Percentiles rank a stretch among this genome's conserved stretches.
Conservation (phyloP, 345 rosid genomes). For the Lepidium africanum region DNA sequence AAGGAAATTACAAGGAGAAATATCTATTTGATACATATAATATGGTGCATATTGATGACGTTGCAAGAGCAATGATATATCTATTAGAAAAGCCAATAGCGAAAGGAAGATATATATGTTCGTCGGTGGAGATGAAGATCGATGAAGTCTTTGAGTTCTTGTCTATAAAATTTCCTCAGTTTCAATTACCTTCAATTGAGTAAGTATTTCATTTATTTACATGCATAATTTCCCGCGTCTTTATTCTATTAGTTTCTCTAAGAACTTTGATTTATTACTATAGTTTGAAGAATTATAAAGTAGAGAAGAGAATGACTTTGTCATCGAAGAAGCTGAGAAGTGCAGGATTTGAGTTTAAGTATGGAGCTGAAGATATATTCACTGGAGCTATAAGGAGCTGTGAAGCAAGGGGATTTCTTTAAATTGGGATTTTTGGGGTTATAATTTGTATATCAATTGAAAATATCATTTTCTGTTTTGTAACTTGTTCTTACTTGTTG, state of each 20-base stretch:
- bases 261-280: neutral
- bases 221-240: neutral
- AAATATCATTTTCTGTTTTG: slow-evolving; percentile 8
- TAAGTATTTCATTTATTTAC: slow-evolving; percentile 23
- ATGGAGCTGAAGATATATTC: slow-evolving; percentile 35
- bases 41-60: slow-evolving; percentile 49
- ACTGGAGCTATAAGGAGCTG: slow-evolving; percentile 37
- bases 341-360: slow-evolving; percentile 39
- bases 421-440: neutral
- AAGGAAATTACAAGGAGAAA: slow-evolving; percentile 24
- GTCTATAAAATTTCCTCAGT: slow-evolving; percentile 36
- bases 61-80: slow-evolving; percentile 45
- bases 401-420: slow-evolving; percentile 33
- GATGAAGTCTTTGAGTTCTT: slow-evolving; percentile 31
- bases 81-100: slow-evolving; percentile 40
- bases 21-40: slow-evolving; percentile 16
- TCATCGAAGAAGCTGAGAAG: slow-evolving; percentile 43
- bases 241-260: neutral
- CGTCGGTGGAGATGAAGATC: slow-evolving; percentile 30
- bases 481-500: neutral
- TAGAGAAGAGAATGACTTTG: slow-evolving; percentile 18
- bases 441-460: slow-evolving; percentile 27
- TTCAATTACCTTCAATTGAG: slow-evolving; percentile 34
- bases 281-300: slow-evolving; percentile 16
- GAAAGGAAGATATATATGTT: slow-evolving; percentile 52